Base-by-base conservation (phyloP, 148 eudicot species). In the Fagopyrum tataricum region DNA sequence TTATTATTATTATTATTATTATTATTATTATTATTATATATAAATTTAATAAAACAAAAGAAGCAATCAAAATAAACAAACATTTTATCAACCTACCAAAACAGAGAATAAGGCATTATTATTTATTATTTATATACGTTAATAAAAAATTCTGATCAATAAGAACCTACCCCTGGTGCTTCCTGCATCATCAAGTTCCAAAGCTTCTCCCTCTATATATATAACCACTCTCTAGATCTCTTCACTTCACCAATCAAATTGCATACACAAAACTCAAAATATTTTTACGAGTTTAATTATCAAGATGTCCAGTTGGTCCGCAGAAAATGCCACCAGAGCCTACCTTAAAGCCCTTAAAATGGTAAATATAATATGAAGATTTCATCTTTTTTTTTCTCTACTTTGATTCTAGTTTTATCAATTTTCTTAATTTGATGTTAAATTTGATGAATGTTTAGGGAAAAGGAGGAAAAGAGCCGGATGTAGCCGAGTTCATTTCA, bases 251-350 rank as follows among this genome's bases (percentile, higher is more conserved):
- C 61, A 52, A 17, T 21, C 58, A 4, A 4, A 55, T 18, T 8
- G 18, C 20, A 55, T 7, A 7, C 61, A 55, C 0, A 55, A 18
- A n/a, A 11, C 7, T 55, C 61, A 55, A 55, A 21, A 7, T 1
- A 1, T n/a, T 7, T 6, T 4, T 6, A 18, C 24, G 2, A 55
- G 21, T 7, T 55, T n/a, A n/a, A n/a, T n/a, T 8, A 23, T 55
- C 61, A 55, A 55, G 2, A 55, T 55, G 61, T 5, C 61, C 7
- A 55, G 6, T 69, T 84, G 86, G 86, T 84, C 82, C 43, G 76
- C 86, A 74, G 82, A 84, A 72, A 84, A 84, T 78, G 84, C 86
- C 70, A 81, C 80, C 24, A 84, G 40, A 67, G 86, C 86, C 31
- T 84, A 80, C 78, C 86, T 84, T 0, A 76, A 75, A 74, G 76